Evolutionary conservation across 805 yeast species (phyloP), one percentile per base, ranked within the genome.

Genomic region (Helenozyma rhizophorensis): DNA sequence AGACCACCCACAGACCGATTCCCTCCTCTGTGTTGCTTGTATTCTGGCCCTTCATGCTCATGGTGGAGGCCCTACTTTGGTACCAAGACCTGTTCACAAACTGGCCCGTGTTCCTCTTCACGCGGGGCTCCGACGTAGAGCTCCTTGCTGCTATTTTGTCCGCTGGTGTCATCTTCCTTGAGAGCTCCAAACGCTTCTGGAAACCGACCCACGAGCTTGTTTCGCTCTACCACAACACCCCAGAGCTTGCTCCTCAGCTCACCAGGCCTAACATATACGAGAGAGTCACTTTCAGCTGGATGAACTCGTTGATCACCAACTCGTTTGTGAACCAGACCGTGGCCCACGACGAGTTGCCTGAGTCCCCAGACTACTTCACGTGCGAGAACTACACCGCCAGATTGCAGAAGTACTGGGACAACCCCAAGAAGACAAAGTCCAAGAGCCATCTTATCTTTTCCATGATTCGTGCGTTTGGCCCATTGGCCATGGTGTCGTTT

Each of bases 281-380:
- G 10, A 50, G 56, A 25, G 42, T 68, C 19, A 62, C 75, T 0
- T 72, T 64, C 37, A 61, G 62, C 14, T 71, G 76, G 74, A 65
- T 72, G 72, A 70, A 69, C 40, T 54, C 58, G 4, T 44, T 72
- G 34, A 66, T 72, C 17, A 39, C 47, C 11, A 63, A 63, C 33
- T 62, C 72, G 0, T 66, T 61, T 32, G 42, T 48, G 11, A 58
- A 60, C 21, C 65, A 63, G 28, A 60, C 64, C 21, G 48, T 72
- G 4, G 28, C 21, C 14, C 28, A 36, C 23, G 35, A 26, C n/a
- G 62, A 60, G 33, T 45, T 60, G 23, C 66, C 66, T 3, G 47
- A 51, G 23, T 39, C 54, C 9, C 61, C 63, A 1, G 34, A 38
- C 4, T 45, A 53, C 21, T 34, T 60, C 21, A 45, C 57, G 4